Conservation (phyloP, 1,139 yeast species). For the Candida tetrigidarum region DNA sequence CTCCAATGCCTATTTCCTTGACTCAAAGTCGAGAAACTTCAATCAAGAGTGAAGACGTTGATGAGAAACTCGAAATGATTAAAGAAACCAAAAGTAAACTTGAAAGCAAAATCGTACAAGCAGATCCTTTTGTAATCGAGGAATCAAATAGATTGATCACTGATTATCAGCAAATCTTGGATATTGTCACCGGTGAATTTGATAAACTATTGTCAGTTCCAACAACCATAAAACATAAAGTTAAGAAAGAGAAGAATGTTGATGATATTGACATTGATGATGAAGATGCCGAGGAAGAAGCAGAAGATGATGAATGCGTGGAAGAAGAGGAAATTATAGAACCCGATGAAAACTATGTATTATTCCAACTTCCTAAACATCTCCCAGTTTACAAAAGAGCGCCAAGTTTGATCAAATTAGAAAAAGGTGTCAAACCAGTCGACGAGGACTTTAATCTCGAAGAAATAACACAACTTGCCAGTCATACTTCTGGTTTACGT, state of each 20-base stretch:
- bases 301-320: constrained; percentile 6
- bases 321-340: constrained; percentile 3
- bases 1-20: constrained; percentile 17
- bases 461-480: constrained; percentile 15
- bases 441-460: constrained; percentile 11
- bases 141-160: constrained; percentile 34
- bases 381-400: constrained; percentile 56
- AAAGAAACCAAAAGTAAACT: constrained; percentile 33
- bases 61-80: constrained; percentile 33
- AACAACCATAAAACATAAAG: not conserved
- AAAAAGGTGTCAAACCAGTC: constrained; percentile 20
- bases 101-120: constrained; percentile 33
- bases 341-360: constrained; percentile 37
- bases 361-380: constrained; percentile 74
- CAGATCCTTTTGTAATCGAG: constrained; percentile 32
- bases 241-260: constrained; percentile 8
- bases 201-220: constrained; percentile 23
- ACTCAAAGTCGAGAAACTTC: constrained; percentile 28
- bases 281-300: not conserved
- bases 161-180: constrained; percentile 39
- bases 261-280: not conserved
- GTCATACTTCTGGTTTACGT: constrained; percentile 18
- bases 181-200: constrained; percentile 30
- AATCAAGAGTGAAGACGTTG: constrained; percentile 35
- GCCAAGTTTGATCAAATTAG: constrained; percentile 17